Conservation (phyloP, 345 rosid species). For the Excoecaria cochinchinensis region DNA sequence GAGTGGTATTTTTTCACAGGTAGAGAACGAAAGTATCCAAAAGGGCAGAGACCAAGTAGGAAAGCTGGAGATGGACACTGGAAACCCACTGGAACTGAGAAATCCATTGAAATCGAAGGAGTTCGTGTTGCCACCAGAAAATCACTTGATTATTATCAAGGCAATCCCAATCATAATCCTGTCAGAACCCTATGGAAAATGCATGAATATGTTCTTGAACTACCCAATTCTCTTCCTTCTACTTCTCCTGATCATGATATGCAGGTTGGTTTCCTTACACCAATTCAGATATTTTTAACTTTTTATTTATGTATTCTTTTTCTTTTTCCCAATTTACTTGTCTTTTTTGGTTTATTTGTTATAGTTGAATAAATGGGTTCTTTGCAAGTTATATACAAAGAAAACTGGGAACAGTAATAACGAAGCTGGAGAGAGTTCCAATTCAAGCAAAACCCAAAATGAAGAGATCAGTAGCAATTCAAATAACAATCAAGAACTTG, state of each 20-base stretch:
- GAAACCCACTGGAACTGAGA: background rate
- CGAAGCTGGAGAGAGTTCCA: background rate
- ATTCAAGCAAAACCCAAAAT: background rate
- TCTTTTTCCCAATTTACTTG: background rate
- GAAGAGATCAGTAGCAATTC: background rate
- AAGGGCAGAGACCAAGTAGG: background rate
- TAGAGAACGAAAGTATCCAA: background rate
- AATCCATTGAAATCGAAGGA: background rate
- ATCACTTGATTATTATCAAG: conserved; percentile 4
- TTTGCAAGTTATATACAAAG: background rate
- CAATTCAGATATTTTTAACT: no score
- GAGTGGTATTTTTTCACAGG: conserved; percentile 5
- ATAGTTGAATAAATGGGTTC: background rate
- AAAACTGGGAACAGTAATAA: background rate
- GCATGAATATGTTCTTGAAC: background rate
- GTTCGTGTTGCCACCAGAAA: background rate
- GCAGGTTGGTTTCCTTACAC: no score
- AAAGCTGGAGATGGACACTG: background rate
- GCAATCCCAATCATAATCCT: background rate
- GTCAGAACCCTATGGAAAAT: conserved; percentile 5
- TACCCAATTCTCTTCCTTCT: background rate
- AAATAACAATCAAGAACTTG: background rate
- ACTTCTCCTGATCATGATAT: background rate
- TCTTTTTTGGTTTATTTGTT: background rate
- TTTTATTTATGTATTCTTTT: background rate